Conservation (phyloP, 345 rosid genomes). For the Heritiera littoralis region DNA sequence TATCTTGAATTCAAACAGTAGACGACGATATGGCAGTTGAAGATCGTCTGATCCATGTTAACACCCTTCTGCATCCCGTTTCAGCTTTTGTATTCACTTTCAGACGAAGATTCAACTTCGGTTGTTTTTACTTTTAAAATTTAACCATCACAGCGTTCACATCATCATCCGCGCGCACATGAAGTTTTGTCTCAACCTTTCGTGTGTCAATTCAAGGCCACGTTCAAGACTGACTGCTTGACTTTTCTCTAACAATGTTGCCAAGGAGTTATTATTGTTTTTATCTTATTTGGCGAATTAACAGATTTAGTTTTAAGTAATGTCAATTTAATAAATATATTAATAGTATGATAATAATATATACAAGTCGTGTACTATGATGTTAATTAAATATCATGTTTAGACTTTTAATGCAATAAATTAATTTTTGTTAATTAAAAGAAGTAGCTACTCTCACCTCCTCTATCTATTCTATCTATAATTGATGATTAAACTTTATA, state of each 20-base stretch:
- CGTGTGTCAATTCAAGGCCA: background rate
- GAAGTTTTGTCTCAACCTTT: background rate
- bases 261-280: no score
- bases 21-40: background rate
- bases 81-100: background rate
- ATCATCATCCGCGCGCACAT: background rate
- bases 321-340: no score
- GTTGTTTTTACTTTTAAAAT: background rate
- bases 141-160: background rate
- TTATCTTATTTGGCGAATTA: no score
- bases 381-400: no score
- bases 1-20: background rate
- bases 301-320: no score
- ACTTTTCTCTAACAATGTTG: background rate
- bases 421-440: no score
- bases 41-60: background rate
- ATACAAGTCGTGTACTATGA: no score
- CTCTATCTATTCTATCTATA: no score
- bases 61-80: background rate
- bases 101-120: background rate
- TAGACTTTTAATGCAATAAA: no score
- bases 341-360: no score
- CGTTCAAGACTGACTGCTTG: background rate
- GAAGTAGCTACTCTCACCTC: no score
- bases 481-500: no score